Conservation (phyloP, 1,284 basidiomycete genomes). For the Mycosarcoma mackinlayi region DNA sequence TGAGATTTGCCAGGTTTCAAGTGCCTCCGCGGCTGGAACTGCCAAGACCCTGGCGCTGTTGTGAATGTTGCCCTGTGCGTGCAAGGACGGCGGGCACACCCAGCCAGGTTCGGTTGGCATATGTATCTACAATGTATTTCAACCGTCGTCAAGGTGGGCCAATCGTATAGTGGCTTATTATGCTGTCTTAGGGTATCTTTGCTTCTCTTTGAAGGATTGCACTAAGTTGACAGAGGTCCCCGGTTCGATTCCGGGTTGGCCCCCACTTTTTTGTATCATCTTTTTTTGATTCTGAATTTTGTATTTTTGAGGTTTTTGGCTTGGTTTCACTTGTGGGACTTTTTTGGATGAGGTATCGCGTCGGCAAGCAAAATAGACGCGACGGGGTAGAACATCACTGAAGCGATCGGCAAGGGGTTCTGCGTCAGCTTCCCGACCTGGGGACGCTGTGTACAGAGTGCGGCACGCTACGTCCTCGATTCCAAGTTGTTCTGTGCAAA, state of each 20-base stretch:
- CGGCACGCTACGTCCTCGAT: too few relatives aligned
- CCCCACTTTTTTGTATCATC: conserved; percentile 16
- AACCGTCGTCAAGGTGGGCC: conserved; percentile 14
- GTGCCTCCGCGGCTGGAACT: not conserved
- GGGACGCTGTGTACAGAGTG: too few relatives aligned
- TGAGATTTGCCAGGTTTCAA: too few relatives aligned
- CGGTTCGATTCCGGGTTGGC: conserved; percentile 57
- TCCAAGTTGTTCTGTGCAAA: too few relatives aligned
- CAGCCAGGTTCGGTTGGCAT: too few relatives aligned
- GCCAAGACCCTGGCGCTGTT: conserved; percentile 5
- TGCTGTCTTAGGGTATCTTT: conserved; percentile 55
- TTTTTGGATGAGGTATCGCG: conserved; percentile 7
- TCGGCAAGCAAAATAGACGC: not conserved
- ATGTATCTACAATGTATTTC: conserved; percentile 1
- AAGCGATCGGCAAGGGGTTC: not conserved
- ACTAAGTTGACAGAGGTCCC: conserved; percentile 55
- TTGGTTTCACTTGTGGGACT: too few relatives aligned
- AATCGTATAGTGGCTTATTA: conserved; percentile 58
- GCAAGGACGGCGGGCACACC: not conserved
- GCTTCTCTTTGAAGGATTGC: not conserved
- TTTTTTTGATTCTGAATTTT: not conserved
- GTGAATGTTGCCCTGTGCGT: conserved; percentile 22
- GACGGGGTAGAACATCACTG: conserved; percentile 3
- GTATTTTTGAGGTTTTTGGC: not conserved
- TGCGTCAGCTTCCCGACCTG: too few relatives aligned